Base-by-base conservation (phyloP, 2,329 filamentous ascomycete species). In the Exophiala dermatitidis region DNA sequence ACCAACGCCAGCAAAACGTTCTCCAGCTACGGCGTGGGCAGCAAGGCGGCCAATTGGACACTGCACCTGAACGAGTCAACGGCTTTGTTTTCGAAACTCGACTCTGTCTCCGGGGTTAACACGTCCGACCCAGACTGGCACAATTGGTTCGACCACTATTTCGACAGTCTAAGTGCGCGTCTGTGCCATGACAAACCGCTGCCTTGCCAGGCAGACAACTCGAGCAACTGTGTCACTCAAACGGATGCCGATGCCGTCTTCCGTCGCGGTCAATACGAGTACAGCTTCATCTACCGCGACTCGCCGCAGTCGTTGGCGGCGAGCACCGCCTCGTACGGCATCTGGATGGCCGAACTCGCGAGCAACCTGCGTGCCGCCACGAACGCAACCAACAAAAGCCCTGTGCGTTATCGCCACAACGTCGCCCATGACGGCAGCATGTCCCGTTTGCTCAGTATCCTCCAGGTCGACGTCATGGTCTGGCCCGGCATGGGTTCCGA, bases 401-500 rank as follows among this genome's bases (percentile, higher is more conserved):
- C 53, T 1, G 67, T 80, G 0, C 70, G 73, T 7, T 91, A 89
- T 65, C 70, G 82, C 41, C 88, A 93, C 64, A 90, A 91, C 59
- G 77, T 93, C 36, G 88, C 86, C 2, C 88, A 94, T 63, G 88
- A 93, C 62, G 88, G 88, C 2, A 84, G 81, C 2, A 65, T 90
- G 4, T 82, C 84, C 7, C 72, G 81, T 2, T 63, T 91, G 4
- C 71, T 93, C 26, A 80, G 80, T 2, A 77, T 90, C 10, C 65
- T 93, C 64, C 87, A 91, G 69, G 64, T 86, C 1, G 83, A 88
- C 26, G 67, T 74, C 48, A 91, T 91, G 86, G 82, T 89, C 1
- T 91, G 87, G 87, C 87, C 87, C 0, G 87, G 87, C 0, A 90
- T 91, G 86, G 87, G 87, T 0, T 75, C 81, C 6, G 87, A 91